These are phyloP conservation scores for Blastobotrys persicus DNA, from an alignment of 1,139 yeast genomes.

Conservation along the genomic window DNA sequence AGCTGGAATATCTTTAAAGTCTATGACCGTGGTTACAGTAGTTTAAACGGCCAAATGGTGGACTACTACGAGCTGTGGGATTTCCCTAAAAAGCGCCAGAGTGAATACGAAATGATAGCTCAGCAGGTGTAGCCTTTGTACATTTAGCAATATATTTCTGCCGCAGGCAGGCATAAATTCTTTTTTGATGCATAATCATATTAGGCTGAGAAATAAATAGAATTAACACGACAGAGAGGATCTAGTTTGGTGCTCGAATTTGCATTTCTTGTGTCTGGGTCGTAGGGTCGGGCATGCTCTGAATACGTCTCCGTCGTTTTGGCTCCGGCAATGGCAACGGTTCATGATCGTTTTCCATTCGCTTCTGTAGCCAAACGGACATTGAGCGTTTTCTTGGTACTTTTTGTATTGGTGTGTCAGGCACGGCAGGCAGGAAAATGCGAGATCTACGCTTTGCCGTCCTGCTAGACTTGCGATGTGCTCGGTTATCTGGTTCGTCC, in stretches of 20 bases:
- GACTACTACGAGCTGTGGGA: slow-evolving; percentile 40
- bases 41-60: slow-evolving; percentile 36
- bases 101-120: slow-evolving; percentile 25
- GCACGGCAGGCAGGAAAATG: slow-evolving; percentile 13
- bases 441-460: neutral
- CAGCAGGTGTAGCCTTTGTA: slow-evolving; percentile 4
- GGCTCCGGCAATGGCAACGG: neutral
- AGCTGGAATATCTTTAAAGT: slow-evolving; percentile 23
- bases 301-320: neutral
- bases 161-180: no score
- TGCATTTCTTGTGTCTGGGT: neutral
- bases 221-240: no score
- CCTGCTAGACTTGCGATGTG: neutral
- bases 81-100: slow-evolving; percentile 26
- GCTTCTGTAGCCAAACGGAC: slow-evolving; percentile 6
- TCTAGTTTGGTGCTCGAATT: no score
- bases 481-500: neutral
- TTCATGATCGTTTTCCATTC: neutral
- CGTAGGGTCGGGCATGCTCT: neutral
- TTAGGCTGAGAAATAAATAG: no score
- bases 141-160: no score
- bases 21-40: slow-evolving; percentile 32
- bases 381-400: neutral
- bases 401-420: slow-evolving; percentile 3
- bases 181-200: no score